Evolutionary conservation across 257 asterid genomes (phyloP).

Genomic region (Datura wrightii): DNA sequence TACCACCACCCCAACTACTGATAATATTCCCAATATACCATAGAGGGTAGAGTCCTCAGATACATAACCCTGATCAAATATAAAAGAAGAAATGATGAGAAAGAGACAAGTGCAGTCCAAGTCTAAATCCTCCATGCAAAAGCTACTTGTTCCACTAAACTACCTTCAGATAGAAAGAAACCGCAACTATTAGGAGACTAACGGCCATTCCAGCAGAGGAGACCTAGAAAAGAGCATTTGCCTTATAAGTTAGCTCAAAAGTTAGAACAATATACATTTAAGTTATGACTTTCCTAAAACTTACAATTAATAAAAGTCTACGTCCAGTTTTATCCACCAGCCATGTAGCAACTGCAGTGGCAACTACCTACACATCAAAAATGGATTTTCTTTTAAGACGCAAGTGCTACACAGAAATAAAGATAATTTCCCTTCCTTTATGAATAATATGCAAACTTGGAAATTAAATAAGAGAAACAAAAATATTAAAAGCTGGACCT

Average conservation of each 20-base stretch:
- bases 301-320: constrained; percentile 76
- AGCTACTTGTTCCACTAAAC: neutral
- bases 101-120: neutral
- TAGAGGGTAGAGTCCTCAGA: constrained; percentile 55
- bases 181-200: constrained; percentile 77
- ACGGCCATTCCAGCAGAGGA: constrained; percentile 85
- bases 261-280: neutral
- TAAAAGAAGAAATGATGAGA: neutral
- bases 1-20: constrained; percentile 69
- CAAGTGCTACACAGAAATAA: neutral
- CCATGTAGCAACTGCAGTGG: constrained; percentile 87
- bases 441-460: neutral
- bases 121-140: neutral
- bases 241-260: constrained; percentile 17
- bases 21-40: constrained; percentile 63
- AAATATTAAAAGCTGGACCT: constrained; percentile 52
- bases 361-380: constrained; percentile 68
- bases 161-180: constrained; percentile 82
- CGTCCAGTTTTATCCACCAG: constrained; percentile 92
- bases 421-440: neutral
- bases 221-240: constrained; percentile 49
- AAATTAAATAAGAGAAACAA: constrained; percentile 2
- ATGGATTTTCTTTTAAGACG: neutral
- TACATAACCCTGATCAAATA: constrained; percentile 54
- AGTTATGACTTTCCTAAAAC: constrained; percentile 33